These are phyloP conservation scores for Scheffersomyces spartinae DNA, from an alignment of 805 yeast species.

Conservation along the genomic window DNA sequence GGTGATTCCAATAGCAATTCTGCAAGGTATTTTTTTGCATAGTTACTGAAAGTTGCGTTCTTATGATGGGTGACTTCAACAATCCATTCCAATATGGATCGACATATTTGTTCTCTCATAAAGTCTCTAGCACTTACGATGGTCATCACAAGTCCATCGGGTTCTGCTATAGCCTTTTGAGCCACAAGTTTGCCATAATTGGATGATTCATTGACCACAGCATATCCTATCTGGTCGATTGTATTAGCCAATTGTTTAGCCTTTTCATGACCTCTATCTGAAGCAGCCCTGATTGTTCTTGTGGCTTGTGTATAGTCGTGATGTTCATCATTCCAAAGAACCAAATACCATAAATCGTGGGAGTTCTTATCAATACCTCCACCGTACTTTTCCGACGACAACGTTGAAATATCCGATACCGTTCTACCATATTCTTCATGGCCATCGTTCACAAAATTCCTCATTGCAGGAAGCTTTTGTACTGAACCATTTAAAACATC, in stretches of 20 bases:
- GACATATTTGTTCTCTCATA: constrained; percentile 35
- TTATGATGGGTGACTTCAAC: constrained; percentile 17
- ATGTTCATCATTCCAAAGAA: constrained; percentile 73
- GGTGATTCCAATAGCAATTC: neutral
- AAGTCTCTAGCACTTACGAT: constrained; percentile 41
- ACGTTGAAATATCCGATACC: constrained; percentile 18
- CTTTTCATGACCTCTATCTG: constrained; percentile 10
- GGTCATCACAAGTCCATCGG: constrained; percentile 44
- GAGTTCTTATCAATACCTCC: constrained; percentile 21
- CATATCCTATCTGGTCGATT: constrained; percentile 41
- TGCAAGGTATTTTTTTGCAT: constrained; percentile 1
- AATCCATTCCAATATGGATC: constrained; percentile 41
- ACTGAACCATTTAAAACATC: constrained; percentile 27
- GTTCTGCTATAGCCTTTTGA: constrained; percentile 28
- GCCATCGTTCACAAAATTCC: too few relatives aligned
- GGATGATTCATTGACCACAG: constrained; percentile 28
- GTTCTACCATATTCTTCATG: too few relatives aligned
- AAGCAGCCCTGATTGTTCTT: constrained; percentile 28
- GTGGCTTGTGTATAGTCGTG: constrained; percentile 51
- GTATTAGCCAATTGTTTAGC: constrained; percentile 29
- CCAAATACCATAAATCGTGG: constrained; percentile 27
- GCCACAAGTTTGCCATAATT: constrained; percentile 13
- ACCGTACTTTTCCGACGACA: constrained; percentile 21
- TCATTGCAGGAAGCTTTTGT: too few relatives aligned
- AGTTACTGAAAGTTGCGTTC: constrained; percentile 1